Evolutionary conservation across 1,139 yeast genomes (phyloP), one percentile per base, ranked within the genome.

Genomic region (Pneumocystis murina): DNA sequence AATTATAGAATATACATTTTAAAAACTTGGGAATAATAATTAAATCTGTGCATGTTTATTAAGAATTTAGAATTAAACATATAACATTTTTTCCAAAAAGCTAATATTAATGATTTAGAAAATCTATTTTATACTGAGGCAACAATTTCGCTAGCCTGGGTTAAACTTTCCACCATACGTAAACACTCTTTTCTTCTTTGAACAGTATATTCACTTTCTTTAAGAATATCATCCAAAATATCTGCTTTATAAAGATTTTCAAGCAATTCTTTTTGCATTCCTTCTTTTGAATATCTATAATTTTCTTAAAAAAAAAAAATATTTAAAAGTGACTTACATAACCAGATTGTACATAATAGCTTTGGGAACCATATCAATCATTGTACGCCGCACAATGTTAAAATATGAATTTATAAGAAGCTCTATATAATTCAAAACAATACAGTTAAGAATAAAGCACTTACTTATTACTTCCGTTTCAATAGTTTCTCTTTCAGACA

Each of bases 151-250:
- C 89, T 84, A 30, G 98, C 98, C 75, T 88, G 85, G 71, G 79
- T 82, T 75, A 92, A 81, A 63, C 91, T 92, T 70, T 87, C 91
- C 65, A 92, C 95, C 97, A 92, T 92, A 78, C 87, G 87, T 73
- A 85, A 78, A 75, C 97, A 91, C 75, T 92, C 98, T 74, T 86
- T 87, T 76, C 98, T 86, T 80, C 96, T 85, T 75, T 90, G 95
- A 66, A 90, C 90, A 0, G 97, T 92, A 68, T 85, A 77, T 70
- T 92, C 98, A 72, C 90, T 90, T 76, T 92, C 98, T 76, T 86
- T 88, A 59, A 92, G 90, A 74, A 92, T 79, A 63, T 85, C 88
- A 62, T 79, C 84, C 72, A 89, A 80, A 68, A 86, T 89, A 63
- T 83, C 85, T 61, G 86, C 82, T 68, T 85, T 85, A 75, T 91